Base-by-base conservation (phyloP, 2,329 filamentous ascomycete species). In the Waltergamsia citrina region DNA sequence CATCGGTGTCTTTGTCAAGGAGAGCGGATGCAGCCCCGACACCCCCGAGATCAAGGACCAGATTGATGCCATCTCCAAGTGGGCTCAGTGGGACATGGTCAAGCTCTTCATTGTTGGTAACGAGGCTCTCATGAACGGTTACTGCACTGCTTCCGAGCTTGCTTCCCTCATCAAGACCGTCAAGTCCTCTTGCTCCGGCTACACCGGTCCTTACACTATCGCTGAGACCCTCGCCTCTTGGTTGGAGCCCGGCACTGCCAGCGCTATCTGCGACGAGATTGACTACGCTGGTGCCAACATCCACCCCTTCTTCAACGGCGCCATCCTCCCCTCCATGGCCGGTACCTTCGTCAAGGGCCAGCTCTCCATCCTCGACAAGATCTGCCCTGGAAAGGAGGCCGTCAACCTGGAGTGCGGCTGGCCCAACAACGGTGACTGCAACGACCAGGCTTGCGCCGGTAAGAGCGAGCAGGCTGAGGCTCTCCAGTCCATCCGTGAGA, bases 331-430 rank as follows among this genome's bases (percentile, higher is more conserved):
- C 40, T 50, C 60, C 4, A 51, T 71, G 33, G 87, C 88, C 36
- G 90, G 90, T 54, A 56, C 65, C 34, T 95, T 95, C 57, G 83
- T 88, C 48, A 62, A 69, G 44, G 53, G 67, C 48, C 79, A 94
- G 71, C 74, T 94, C 43, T 63, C 75, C 30, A 67, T 84, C 43
- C 78, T 94, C 42, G 63, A 76, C 54, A 55, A 58, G 29, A 64
- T 85, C 47, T 96, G 90, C 74, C 56, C 67, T 26, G 72, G 71
- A 54, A 83, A 83, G 67, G 63, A 74, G 24, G 80, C 79, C 45
- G 77, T 85, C 67, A 85, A 90, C 64, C 70, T 93, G 47, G 90
- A 96, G 78, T 84, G 82, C 37, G 90, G 90, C 50, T 96, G 88
- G 87, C 90, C 90, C 43, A 78, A 66, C 35, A 45, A 54, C 7